phyloP scores from a whole-genome alignment of 352 stramenopile genomes.

The Phytophthora parvispora region DNA sequence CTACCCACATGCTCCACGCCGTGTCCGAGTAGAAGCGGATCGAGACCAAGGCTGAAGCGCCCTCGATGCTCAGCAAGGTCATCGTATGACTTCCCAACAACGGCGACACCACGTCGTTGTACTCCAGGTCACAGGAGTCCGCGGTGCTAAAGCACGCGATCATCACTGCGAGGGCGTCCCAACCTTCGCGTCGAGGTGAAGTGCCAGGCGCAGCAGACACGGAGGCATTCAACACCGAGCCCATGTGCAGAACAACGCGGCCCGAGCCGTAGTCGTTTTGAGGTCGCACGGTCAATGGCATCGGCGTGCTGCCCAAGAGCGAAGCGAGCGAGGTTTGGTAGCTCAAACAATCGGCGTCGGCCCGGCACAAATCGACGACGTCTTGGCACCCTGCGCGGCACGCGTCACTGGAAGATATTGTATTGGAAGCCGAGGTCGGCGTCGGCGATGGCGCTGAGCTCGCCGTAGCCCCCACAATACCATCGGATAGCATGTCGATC shows the following conservation, averaged over 20 bases:
- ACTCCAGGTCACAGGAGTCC: constrained; percentile 9
- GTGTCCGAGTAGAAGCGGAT: background rate
- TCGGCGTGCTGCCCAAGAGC: background rate
- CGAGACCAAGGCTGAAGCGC: background rate
- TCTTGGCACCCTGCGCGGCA: background rate
- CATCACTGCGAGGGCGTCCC: background rate
- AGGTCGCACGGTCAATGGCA: background rate
- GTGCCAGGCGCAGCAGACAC: background rate
- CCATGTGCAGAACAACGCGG: constrained; percentile 2
- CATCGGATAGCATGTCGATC: constrained; percentile 7
- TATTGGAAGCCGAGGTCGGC: background rate
- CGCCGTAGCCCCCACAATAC: background rate
- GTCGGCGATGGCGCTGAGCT: background rate
- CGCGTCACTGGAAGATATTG: background rate
- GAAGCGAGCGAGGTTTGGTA: constrained; percentile 1
- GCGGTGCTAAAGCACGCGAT: constrained; percentile 4
- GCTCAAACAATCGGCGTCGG: background rate
- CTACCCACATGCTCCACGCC: constrained; percentile 3
- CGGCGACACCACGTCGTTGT: constrained; percentile 1
- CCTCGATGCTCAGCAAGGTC: background rate
- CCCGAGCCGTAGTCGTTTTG: background rate
- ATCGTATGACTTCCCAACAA: background rate
- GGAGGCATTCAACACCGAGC: background rate
- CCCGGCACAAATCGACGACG: background rate
- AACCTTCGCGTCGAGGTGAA: background rate